Conservation (phyloP, 2,329 filamentous ascomycete species). For the Leptographium procerum region DNA sequence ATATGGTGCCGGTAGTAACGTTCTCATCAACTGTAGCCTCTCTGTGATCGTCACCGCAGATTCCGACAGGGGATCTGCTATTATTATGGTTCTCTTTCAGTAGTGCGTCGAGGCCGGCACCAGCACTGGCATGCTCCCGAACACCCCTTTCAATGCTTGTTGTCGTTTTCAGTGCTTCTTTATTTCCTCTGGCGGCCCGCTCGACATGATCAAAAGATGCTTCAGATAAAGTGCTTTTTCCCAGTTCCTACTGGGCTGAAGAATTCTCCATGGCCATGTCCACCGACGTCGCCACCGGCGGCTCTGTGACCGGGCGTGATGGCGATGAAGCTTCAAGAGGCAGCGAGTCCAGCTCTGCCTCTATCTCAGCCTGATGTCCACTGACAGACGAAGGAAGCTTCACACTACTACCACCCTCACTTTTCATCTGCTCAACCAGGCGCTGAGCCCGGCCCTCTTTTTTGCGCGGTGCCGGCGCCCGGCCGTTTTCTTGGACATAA, state of each 20-base stretch:
- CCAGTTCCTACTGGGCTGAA: slow-evolving; percentile 9
- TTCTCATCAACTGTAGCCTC: background rate
- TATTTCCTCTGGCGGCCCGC: background rate
- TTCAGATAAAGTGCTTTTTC: background rate
- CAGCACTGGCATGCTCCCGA: background rate
- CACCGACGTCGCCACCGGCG: background rate
- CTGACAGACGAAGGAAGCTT: slow-evolving; percentile 8
- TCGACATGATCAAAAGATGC: background rate
- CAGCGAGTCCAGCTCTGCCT: background rate
- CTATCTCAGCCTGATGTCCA: slow-evolving; percentile 1
- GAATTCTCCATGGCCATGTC: background rate
- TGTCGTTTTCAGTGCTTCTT: background rate
- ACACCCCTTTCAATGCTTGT: background rate
- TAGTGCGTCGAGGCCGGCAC: background rate
- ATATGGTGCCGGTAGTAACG: background rate
- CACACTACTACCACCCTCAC: slow-evolving; percentile 19
- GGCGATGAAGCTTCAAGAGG: background rate
- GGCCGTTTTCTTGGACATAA: slow-evolving; percentile 95
- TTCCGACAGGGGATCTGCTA: background rate
- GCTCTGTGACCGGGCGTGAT: background rate
- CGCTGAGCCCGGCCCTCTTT: slow-evolving; percentile 44
- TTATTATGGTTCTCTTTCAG: background rate
- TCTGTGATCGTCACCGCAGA: background rate
- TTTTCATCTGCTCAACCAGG: slow-evolving; percentile 39
- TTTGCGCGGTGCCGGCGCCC: slow-evolving; percentile 49